These are phyloP conservation scores for Elsinoe fawcettii DNA, from an alignment of 2,329 filamentous ascomycete genomes.

Conservation along the genomic window DNA sequence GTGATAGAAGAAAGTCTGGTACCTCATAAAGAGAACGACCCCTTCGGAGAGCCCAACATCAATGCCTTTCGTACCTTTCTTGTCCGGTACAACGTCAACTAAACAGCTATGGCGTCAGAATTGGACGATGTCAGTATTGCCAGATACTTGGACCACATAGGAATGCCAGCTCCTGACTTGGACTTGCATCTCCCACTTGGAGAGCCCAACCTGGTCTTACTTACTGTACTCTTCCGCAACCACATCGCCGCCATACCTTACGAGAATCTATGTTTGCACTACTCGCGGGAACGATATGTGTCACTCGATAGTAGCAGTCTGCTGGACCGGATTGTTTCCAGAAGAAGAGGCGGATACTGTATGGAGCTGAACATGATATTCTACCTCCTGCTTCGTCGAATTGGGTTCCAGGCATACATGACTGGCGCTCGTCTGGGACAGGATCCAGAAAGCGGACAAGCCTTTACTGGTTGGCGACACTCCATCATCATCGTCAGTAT, in stretches of 20 bases:
- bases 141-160: slow-evolving; percentile 2
- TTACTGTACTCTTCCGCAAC: slow-evolving; percentile 23
- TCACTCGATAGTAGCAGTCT: slow-evolving; percentile 43
- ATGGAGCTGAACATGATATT: slow-evolving; percentile 54
- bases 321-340: slow-evolving; percentile 46
- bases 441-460: background rate
- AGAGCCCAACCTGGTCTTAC: slow-evolving; percentile 19
- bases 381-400: slow-evolving; percentile 41
- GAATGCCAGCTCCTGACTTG: background rate
- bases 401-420: slow-evolving; percentile 43
- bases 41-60: background rate
- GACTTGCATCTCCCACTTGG: background rate
- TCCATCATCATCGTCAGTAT: slow-evolving; percentile 38
- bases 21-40: background rate
- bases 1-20: background rate
- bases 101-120: background rate
- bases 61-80: background rate
- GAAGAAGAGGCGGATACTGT: slow-evolving; percentile 49
- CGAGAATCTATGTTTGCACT: slow-evolving; percentile 51
- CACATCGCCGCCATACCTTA: slow-evolving; percentile 47
- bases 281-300: slow-evolving; percentile 41
- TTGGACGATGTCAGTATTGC: background rate
- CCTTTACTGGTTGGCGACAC: slow-evolving; percentile 20
- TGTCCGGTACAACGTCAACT: background rate
- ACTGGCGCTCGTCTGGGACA: slow-evolving; percentile 35